These are phyloP conservation scores for Penicillium paradoxum DNA, from an alignment of 495 filamentous ascomycete species.

Conservation along the genomic window DNA sequence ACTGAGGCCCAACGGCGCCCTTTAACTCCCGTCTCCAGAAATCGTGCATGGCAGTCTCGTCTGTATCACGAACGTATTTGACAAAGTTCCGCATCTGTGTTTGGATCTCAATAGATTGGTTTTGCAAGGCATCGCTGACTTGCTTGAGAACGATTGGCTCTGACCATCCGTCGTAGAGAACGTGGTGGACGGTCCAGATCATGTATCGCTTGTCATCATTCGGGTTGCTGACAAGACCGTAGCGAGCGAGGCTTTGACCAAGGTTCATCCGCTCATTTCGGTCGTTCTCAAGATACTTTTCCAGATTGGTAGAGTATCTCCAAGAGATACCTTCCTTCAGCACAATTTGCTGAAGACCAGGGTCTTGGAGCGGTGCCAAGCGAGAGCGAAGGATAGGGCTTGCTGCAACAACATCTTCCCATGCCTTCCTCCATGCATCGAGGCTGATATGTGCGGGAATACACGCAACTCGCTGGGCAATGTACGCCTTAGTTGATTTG, in stretches of 20 bases:
- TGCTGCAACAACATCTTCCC: constrained; percentile 40
- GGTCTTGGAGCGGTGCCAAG: constrained; percentile 49
- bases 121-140: constrained; percentile 38
- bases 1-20: constrained; percentile 51
- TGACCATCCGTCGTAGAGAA: constrained; percentile 66
- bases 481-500: constrained; percentile 52
- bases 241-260: constrained; percentile 50
- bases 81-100: constrained; percentile 42
- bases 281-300: constrained; percentile 47
- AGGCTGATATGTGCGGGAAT: constrained; percentile 34
- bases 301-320: constrained; percentile 37
- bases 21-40: constrained; percentile 47
- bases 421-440: constrained; percentile 45
- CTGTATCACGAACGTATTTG: constrained; percentile 32
- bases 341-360: constrained; percentile 56
- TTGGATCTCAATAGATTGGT: constrained; percentile 12
- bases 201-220: constrained; percentile 39
- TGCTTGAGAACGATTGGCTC: constrained; percentile 52
- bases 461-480: constrained; percentile 47
- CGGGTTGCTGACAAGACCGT: constrained; percentile 42
- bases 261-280: constrained; percentile 47
- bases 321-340: constrained; percentile 43
- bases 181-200: constrained; percentile 62
- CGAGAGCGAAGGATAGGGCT: constrained; percentile 56
- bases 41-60: constrained; percentile 30